Conservation (phyloP, 306 rosid genomes). For the Castanospermum australe region DNA sequence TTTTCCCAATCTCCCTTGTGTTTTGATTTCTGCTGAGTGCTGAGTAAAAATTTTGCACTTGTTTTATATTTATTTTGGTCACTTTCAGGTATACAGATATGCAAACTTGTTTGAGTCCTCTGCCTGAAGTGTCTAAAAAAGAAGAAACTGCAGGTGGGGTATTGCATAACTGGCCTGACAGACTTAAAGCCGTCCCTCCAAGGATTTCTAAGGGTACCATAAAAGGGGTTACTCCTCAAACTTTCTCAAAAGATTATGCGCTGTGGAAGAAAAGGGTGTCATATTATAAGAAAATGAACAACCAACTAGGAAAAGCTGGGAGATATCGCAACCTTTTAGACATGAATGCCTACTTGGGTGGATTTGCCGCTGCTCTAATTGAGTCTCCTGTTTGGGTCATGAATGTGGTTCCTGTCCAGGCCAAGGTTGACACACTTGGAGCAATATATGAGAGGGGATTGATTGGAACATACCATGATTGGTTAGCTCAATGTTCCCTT, state of each 20-base stretch:
- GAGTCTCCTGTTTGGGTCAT: slow-evolving; percentile 82
- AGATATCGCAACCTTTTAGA: slow-evolving; percentile 78
- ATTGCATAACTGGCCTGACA: slow-evolving; percentile 67
- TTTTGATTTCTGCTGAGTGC: background rate
- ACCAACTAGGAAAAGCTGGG: slow-evolving; percentile 53
- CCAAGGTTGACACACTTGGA: slow-evolving; percentile 64
- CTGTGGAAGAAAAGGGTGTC: slow-evolving; percentile 69
- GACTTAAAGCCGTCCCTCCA: slow-evolving; percentile 62
- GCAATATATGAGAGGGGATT: slow-evolving; percentile 72
- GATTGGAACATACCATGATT: slow-evolving; percentile 80
- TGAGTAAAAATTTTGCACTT: background rate
- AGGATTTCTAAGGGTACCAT: slow-evolving; percentile 64
- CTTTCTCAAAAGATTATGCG: slow-evolving; percentile 47
- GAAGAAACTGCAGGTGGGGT: slow-evolving; percentile 68
- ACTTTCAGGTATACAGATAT: slow-evolving; percentile 66
- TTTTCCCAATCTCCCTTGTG: background rate
- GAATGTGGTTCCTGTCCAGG: slow-evolving; percentile 80
- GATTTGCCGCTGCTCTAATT: slow-evolving; percentile 70
- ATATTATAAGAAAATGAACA: slow-evolving; percentile 54
- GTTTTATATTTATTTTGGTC: background rate
- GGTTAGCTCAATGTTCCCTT: slow-evolving; percentile 40
- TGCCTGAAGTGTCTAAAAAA: slow-evolving; percentile 58
- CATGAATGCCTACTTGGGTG: slow-evolving; percentile 86
- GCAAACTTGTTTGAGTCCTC: slow-evolving; percentile 69
- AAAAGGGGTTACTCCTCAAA: slow-evolving; percentile 44